Conservation (phyloP, 1,284 basidiomycete genomes). For the Porodaedalea pini region DNA sequence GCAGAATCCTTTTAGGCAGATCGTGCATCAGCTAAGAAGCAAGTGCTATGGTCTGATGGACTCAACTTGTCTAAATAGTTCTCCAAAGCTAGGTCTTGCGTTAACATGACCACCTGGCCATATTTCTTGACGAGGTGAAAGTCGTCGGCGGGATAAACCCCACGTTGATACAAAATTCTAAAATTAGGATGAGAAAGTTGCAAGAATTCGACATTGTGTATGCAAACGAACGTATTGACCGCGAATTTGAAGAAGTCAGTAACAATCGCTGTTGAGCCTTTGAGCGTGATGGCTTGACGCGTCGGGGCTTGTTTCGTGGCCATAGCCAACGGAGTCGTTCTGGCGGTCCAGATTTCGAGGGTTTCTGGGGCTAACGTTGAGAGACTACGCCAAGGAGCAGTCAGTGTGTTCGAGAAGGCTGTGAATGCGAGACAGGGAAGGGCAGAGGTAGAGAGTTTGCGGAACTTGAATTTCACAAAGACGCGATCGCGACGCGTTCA, state of each 20-base stretch:
- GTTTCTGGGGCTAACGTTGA: too few relatives aligned
- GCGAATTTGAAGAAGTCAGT: constrained; percentile 99
- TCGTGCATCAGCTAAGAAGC: background rate
- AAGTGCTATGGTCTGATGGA: background rate
- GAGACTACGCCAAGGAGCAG: too few relatives aligned
- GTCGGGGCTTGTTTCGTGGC: constrained; percentile 61
- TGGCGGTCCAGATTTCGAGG: background rate
- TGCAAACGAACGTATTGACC: constrained; percentile 77
- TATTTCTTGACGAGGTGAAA: constrained; percentile 99
- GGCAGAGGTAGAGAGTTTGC: too few relatives aligned
- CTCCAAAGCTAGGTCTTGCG: constrained; percentile 88
- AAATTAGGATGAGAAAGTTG: constrained; percentile 1
- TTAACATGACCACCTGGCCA: constrained; percentile 92
- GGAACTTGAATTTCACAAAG: background rate
- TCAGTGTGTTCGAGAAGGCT: too few relatives aligned
- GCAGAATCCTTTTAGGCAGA: constrained; percentile 56
- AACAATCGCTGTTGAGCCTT: constrained; percentile 92
- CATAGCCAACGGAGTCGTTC: constrained; percentile 4
- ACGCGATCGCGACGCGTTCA: constrained; percentile 2
- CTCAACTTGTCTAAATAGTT: constrained; percentile 83
- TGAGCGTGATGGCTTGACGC: constrained; percentile 84
- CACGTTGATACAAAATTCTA: constrained; percentile 95
- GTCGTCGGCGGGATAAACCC: constrained; percentile 96
- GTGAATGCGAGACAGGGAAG: too few relatives aligned
- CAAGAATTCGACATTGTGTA: constrained; percentile 17